These are phyloP conservation scores for Agrostemma githago DNA, from an alignment of 148 eudicot genomes.

Conservation along the genomic window DNA sequence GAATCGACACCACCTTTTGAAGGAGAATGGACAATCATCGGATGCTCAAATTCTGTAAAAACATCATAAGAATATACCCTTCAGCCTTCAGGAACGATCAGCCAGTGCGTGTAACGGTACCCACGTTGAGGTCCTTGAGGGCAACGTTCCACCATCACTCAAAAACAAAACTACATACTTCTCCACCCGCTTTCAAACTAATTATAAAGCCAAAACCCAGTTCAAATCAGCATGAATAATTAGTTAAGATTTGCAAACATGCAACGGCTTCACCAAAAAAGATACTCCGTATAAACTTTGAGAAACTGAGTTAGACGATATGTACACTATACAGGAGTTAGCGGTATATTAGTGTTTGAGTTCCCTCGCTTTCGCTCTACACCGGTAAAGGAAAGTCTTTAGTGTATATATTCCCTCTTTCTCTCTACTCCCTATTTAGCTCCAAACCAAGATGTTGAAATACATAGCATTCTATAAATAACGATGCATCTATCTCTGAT, in stretches of 20 bases:
- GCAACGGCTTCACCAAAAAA: background rate
- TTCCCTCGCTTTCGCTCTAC: background rate
- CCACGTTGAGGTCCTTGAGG: too few relatives aligned
- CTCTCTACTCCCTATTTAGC: background rate
- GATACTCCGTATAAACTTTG: too few relatives aligned
- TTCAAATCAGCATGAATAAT: background rate
- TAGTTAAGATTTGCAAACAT: background rate
- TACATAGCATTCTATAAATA: background rate
- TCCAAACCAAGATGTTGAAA: background rate
- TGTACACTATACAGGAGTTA: background rate
- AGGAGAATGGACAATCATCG: too few relatives aligned
- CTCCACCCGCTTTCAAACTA: too few relatives aligned
- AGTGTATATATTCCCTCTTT: constrained; percentile 5
- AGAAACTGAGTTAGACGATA: background rate
- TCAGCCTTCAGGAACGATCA: too few relatives aligned
- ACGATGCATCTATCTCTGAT: background rate
- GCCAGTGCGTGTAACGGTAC: too few relatives aligned
- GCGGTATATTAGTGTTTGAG: background rate
- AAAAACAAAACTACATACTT: too few relatives aligned
- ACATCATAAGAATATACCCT: too few relatives aligned
- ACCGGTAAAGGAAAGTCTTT: background rate
- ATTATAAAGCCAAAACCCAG: background rate
- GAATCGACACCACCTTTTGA: too few relatives aligned
- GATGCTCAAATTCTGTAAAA: too few relatives aligned
- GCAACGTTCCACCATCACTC: too few relatives aligned